A percentile compares a stretch with the other conserved stretches of the same genome.
Evolutionary conservation across 169 alveolate species (phyloP).

Genomic region (Plasmodium knowlesi): DNA sequence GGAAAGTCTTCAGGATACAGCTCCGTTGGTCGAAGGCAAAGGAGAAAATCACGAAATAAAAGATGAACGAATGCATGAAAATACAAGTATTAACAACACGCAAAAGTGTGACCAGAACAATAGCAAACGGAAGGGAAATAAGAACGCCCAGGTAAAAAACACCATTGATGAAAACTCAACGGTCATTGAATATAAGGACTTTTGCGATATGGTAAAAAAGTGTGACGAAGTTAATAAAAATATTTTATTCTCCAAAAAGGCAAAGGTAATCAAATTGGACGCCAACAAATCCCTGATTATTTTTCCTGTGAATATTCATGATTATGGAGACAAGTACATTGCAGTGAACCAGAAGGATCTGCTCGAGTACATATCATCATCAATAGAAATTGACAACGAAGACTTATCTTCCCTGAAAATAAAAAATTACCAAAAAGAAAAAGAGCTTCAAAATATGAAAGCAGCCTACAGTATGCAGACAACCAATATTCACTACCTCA

Average conservation of each 20-base stretch:
- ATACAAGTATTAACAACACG: neutral
- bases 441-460: slow-evolving; percentile 66
- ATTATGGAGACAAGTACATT: slow-evolving; percentile 69
- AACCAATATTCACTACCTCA: slow-evolving; percentile 66
- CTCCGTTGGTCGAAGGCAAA: neutral
- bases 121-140: neutral
- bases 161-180: slow-evolving; percentile 1
- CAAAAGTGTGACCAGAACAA: neutral
- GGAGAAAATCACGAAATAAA: neutral
- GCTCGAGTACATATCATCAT: slow-evolving; percentile 63
- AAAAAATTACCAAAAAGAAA: slow-evolving; percentile 65
- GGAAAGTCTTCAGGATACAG: neutral
- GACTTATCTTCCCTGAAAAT: slow-evolving; percentile 42
- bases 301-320: slow-evolving; percentile 68
- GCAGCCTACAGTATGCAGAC: slow-evolving; percentile 75
- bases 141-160: neutral
- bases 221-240: slow-evolving; percentile 42
- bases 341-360: slow-evolving; percentile 69
- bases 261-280: slow-evolving; percentile 62
- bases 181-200: slow-evolving; percentile 17
- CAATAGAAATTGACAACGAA: slow-evolving; percentile 50
- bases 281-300: slow-evolving; percentile 65
- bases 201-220: slow-evolving; percentile 32
- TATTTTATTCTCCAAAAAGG: slow-evolving; percentile 57
- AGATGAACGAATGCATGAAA: neutral